phyloP scores from a whole-genome alignment of 352 stramenopile genomes.

The Phytophthora tubulina region DNA sequence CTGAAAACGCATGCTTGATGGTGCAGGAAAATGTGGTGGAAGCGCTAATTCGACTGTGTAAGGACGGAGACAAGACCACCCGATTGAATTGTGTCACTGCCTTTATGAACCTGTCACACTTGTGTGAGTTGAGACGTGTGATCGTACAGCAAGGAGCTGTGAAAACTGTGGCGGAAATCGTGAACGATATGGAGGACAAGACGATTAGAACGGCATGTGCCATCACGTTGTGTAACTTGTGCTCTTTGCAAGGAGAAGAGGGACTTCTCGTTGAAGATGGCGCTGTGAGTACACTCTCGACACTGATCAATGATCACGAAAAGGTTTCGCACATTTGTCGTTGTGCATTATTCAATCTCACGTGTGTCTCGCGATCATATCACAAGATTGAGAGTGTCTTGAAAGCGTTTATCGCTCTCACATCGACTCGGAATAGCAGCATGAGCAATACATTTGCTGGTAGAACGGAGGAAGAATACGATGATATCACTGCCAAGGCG shows the following conservation, averaged over 20 bases:
- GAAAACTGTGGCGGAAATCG: conserved; percentile 80
- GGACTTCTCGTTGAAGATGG: conserved; percentile 84
- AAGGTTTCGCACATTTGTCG: conserved; percentile 75
- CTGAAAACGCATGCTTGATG: conserved; percentile 86
- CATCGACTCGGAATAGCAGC: conserved; percentile 47
- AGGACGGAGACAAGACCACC: conserved; percentile 68
- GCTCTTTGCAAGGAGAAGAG: conserved; percentile 81
- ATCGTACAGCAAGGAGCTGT: conserved; percentile 81
- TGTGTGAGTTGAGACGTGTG: conserved; percentile 62
- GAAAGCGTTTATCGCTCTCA: conserved; percentile 78
- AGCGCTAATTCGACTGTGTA: conserved; percentile 78
- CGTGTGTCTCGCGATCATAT: conserved; percentile 87
- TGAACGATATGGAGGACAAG: conserved; percentile 70
- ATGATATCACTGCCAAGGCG: conserved; percentile 74
- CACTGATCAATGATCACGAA: conserved; percentile 83
- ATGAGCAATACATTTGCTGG: conserved; percentile 4
- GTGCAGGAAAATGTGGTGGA: conserved; percentile 91
- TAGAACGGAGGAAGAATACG: conserved; percentile 47
- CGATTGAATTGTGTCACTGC: conserved; percentile 82
- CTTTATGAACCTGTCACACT: conserved; percentile 87
- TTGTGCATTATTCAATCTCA: conserved; percentile 90
- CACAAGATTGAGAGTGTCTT: conserved; percentile 88
- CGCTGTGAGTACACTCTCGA: conserved; percentile 79
- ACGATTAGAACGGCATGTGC: conserved; percentile 82
- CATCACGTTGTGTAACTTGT: conserved; percentile 89